Conservation (phyloP, 2,329 filamentous ascomycete genomes). For the Cladophialophora immunda region DNA sequence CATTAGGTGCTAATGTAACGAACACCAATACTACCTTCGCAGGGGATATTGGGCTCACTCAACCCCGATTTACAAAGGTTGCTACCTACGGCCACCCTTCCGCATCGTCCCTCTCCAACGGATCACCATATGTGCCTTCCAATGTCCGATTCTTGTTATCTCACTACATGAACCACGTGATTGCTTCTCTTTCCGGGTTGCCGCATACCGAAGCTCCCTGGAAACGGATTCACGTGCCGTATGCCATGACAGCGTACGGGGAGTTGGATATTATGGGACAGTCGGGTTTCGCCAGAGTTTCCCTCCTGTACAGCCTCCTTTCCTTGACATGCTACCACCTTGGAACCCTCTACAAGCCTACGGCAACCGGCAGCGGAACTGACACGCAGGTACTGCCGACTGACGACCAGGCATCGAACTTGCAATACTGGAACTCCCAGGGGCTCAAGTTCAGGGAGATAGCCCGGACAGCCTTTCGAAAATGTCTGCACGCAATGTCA, state of each 20-base stretch:
- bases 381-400: neutral
- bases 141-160: constrained; percentile 23
- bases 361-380: neutral
- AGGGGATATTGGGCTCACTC: neutral
- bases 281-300: constrained; percentile 18
- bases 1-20: neutral
- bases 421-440: constrained; percentile 18
- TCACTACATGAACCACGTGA: constrained; percentile 22
- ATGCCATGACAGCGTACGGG: constrained; percentile 21
- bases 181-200: constrained; percentile 18
- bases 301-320: constrained; percentile 23
- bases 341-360: constrained; percentile 6
- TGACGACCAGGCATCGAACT: constrained; percentile 9
- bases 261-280: constrained; percentile 19
- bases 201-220: constrained; percentile 13
- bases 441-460: constrained; percentile 23
- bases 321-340: constrained; percentile 25
- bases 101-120: constrained; percentile 13
- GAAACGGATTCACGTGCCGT: constrained; percentile 15
- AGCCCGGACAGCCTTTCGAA: constrained; percentile 22
- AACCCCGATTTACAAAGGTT: neutral
- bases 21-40: neutral
- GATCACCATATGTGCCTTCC: constrained; percentile 17
- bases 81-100: constrained; percentile 11
- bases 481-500: constrained; percentile 12